Base-by-base conservation (phyloP, 768 basidiomycete species). In the Xerocomus spinulosus region DNA sequence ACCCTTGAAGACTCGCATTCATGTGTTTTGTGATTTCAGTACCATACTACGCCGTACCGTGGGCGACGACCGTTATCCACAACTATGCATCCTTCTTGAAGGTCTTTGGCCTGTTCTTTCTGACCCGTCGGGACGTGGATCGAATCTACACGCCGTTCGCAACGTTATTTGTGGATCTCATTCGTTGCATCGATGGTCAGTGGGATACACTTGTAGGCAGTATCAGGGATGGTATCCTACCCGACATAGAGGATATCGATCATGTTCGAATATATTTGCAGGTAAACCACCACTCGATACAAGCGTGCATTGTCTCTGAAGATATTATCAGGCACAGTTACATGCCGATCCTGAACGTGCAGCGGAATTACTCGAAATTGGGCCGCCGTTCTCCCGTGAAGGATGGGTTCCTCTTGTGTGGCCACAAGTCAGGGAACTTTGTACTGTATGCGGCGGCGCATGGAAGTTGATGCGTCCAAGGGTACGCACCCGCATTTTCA, bases 31-130 rank as follows among this genome's bases (percentile, higher is more conserved):
- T 9, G 3, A n/a, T 30, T 49, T 6, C 12, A 58, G 58, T 46
- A 5, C 23, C 58, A 4, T 48, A 49, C 4, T 42, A 36, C 2
- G 54, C 42, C 17, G 47, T 28, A 13, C 58, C 61, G 5, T 51
- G 33, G 28, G 58, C 52, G 9, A 53, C 54, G 5, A 48, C 53
- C 12, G 32, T 48, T 5, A 46, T 62, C 2, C n/a, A 18, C 6
- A 17, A 53, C 10, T 34, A 54, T 35, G 52, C 52, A 12, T 51
- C 58, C 2, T 58, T 55, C 32, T 21, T 55, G 12, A 25, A 51
- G n/a, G 52, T 62, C 9, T 52, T 58, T 18, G 58, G 50, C 21
- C 13, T 61, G 9, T 62, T 62, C 39, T 53, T 51, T 28, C 48
- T 62, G 6, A 38, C 42, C 5, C 24, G 24, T 18, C 25, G 25